Base-by-base conservation (phyloP, 192 early-diverging fungal species). In the Chytriomyces hyalinus region DNA sequence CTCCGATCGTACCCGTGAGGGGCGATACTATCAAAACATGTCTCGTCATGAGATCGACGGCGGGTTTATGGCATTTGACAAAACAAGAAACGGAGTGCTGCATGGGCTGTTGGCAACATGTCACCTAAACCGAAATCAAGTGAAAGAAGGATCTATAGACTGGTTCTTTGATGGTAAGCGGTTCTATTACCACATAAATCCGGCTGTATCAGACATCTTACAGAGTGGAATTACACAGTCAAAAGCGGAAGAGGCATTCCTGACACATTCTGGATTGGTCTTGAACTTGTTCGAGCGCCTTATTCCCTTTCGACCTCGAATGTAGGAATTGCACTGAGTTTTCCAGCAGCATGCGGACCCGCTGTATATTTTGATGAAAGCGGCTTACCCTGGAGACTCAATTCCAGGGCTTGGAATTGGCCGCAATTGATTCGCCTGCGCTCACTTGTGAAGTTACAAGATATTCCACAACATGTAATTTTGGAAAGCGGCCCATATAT, bases 51-150 rank as follows among this genome's bases (percentile, higher is more conserved):
- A 57, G 20, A 5, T 57, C 3, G 20, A 57, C 20, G 53, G 15
- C 13, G 53, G 53, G 53, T 57, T 57, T 13, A 57, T 57, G 53
- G 53, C 53, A 57, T 57, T 57, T 20, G 53, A 57, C 53, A 57
- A 57, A 20, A 57, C 53, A 57, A 57, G 53, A 20, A 57, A 13
- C 15, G 53, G 53, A n/a, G 53, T 57, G 3, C 53, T 57, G 53
- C 53, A 57, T 5, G 53, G 53, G 13, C 20, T 57, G 53, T 1
- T 57, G 53, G 53, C 53, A n/a, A 20, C 53, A n/a, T 57, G 53
- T 20, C 53, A 57, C 53, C 20, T 57, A 0, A 57, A 57, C 20
- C 53, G 53, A 57, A 13, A 20, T 57, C 13, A n/a, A n/a, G 53
- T 57, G 15, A 13, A 20, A n/a, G 53, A 20, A 57, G 13, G 15